Evolutionary conservation across 2,329 filamentous ascomycete species (phyloP).

Genomic region (Curvularia lunata): DNA sequence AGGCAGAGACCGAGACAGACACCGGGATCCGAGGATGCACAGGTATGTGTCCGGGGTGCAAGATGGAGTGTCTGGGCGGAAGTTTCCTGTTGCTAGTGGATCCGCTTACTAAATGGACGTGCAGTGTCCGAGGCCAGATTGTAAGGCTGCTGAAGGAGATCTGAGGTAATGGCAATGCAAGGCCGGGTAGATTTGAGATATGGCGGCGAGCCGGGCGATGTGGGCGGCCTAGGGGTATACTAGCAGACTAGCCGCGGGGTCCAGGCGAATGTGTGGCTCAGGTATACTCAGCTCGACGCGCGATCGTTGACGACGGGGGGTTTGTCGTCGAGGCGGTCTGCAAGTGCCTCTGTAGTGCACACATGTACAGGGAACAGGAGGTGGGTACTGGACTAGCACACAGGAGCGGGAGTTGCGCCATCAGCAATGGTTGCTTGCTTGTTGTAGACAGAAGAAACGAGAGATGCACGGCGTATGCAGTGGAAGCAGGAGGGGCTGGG

Average conservation of each 20-base stretch:
- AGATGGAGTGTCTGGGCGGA: constrained; percentile 44
- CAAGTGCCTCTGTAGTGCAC: neutral
- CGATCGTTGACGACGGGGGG: neutral
- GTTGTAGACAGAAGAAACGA: neutral
- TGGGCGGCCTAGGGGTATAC: neutral
- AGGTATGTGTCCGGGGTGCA: constrained; percentile 45
- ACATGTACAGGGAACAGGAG: neutral
- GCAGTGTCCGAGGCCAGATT: constrained; percentile 26
- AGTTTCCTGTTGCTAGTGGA: constrained; percentile 37
- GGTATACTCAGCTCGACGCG: neutral
- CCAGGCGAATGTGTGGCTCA: constrained; percentile 2
- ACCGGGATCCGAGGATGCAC: constrained; percentile 35
- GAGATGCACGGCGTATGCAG: neutral
- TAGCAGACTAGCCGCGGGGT: constrained; percentile 1
- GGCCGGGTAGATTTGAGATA: neutral
- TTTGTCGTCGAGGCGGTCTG: neutral
- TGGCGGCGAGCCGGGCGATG: neutral
- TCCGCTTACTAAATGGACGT: constrained; percentile 27
- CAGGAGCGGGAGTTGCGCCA: neutral
- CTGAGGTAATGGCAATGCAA: constrained; percentile 13
- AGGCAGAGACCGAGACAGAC: constrained; percentile 17
- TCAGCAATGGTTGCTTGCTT: neutral
- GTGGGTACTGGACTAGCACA: neutral
- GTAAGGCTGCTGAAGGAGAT: constrained; percentile 30
- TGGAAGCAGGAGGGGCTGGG: neutral